phyloP scores from a whole-genome alignment of 306 rosid species.

The Lathyrus oleraceus region DNA sequence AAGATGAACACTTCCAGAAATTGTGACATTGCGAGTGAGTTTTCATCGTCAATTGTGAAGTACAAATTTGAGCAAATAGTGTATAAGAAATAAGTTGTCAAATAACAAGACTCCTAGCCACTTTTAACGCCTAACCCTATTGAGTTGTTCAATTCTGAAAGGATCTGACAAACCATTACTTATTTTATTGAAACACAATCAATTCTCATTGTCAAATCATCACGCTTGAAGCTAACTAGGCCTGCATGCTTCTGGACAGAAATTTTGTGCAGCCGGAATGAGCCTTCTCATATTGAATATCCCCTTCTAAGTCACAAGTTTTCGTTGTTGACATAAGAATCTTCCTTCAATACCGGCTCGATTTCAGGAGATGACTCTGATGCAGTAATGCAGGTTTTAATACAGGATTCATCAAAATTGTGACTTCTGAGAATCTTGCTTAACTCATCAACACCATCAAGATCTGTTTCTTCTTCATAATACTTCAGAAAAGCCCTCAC shows the following conservation, averaged over 20 bases:
- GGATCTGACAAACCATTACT: neutral
- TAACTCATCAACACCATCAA: conserved; percentile 60
- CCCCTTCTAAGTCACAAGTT: neutral
- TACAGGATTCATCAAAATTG: conserved; percentile 52
- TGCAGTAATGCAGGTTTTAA: conserved; percentile 48
- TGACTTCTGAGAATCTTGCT: conserved; percentile 55
- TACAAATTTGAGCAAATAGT: neutral
- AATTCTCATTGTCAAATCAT: conserved; percentile 22
- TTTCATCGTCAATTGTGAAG: neutral
- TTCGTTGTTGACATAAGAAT: conserved; percentile 7
- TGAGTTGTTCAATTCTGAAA: neutral
- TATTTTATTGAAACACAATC: conserved; percentile 12
- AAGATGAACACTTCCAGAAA: too few species aligned
- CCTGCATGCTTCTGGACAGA: too few species aligned
- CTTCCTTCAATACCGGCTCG: conserved; percentile 46
- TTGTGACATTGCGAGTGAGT: neutral
- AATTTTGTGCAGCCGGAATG: too few species aligned
- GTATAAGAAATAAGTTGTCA: neutral
- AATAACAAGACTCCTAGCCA: neutral
- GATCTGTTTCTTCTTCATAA: conserved; percentile 62
- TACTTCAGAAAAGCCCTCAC: conserved; percentile 56
- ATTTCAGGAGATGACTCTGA: conserved; percentile 42
- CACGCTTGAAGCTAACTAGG: neutral
- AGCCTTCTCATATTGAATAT: conserved; percentile 11
- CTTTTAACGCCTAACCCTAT: neutral